phyloP scores from a whole-genome alignment of 306 rosid genomes.

The Canavalia ensiformis region DNA sequence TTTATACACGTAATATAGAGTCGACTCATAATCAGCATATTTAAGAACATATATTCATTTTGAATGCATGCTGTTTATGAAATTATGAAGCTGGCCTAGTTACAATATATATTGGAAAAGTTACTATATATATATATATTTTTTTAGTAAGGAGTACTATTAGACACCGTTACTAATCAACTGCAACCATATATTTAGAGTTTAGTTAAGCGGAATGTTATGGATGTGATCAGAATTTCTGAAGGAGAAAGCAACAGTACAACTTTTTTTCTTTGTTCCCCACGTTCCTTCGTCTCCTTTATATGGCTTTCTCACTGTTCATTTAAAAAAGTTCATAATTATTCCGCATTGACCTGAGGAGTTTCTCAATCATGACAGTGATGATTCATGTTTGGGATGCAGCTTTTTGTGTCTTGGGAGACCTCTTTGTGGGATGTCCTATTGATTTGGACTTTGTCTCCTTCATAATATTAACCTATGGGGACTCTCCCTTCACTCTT shows the following conservation, averaged over 20 bases:
- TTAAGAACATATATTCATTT: background rate
- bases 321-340: constrained; percentile 1
- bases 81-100: background rate
- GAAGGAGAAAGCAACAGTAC: constrained; percentile 54
- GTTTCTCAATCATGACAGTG: constrained; percentile 58
- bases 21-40: background rate
- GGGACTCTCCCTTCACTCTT: background rate
- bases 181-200: background rate
- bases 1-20: background rate
- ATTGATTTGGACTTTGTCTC: constrained; percentile 54
- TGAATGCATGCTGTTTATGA: background rate
- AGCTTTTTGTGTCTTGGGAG: constrained; percentile 51
- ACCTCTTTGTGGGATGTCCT: constrained; percentile 39
- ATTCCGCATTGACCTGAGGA: constrained; percentile 17
- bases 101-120: too few relatives aligned
- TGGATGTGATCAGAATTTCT: background rate
- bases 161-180: background rate
- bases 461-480: constrained; percentile 20
- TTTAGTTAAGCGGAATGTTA: constrained; percentile 10
- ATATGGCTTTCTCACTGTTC: background rate
- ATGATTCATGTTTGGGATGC: constrained; percentile 49
- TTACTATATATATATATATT: background rate
- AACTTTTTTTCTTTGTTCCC: background rate
- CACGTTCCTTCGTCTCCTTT: background rate
- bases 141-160: background rate